Evolutionary conservation across 2,329 filamentous ascomycete genomes (phyloP).

Genomic region (Aspergillus niger): DNA sequence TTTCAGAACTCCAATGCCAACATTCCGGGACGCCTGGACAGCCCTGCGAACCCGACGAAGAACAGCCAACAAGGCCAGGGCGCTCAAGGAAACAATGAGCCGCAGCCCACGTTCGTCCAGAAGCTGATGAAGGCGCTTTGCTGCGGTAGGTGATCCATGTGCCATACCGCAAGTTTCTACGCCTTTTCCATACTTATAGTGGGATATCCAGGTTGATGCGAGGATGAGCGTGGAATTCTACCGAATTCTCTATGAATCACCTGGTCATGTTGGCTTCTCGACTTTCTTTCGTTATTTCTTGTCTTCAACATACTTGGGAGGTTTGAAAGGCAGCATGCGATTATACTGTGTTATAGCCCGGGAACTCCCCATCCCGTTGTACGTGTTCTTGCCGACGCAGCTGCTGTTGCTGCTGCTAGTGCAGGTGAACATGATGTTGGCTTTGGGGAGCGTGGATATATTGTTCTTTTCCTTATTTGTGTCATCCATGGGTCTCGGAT

Average conservation of each 20-base stretch:
- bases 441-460: slow-evolving; percentile 17
- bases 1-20: slow-evolving; percentile 96
- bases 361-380: slow-evolving; percentile 15
- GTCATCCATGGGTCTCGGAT: slow-evolving; percentile 12
- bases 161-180: slow-evolving; percentile 13
- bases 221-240: slow-evolving; percentile 17
- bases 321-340: slow-evolving; percentile 22
- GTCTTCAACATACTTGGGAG: slow-evolving; percentile 16
- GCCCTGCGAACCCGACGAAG: slow-evolving; percentile 59
- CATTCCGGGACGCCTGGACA: slow-evolving; percentile 65
- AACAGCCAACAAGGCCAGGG: slow-evolving; percentile 58
- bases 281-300: slow-evolving; percentile 23
- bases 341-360: slow-evolving; percentile 21
- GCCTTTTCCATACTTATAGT: slow-evolving; percentile 22
- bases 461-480: slow-evolving; percentile 20
- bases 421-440: slow-evolving; percentile 22
- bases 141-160: slow-evolving; percentile 64
- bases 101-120: slow-evolving; percentile 79
- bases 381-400: slow-evolving; percentile 20
- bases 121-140: slow-evolving; percentile 92
- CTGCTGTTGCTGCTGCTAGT: slow-evolving; percentile 6
- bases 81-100: slow-evolving; percentile 62
- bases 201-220: slow-evolving; percentile 39
- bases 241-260: slow-evolving; percentile 27
- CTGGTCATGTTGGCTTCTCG: slow-evolving; percentile 22